A percentile compares a stretch with the other conserved stretches of the same genome.
Evolutionary conservation across 228 moss, liverwort and hornwort genomes (phyloP).

Genomic region (Sphagnum fallax): DNA sequence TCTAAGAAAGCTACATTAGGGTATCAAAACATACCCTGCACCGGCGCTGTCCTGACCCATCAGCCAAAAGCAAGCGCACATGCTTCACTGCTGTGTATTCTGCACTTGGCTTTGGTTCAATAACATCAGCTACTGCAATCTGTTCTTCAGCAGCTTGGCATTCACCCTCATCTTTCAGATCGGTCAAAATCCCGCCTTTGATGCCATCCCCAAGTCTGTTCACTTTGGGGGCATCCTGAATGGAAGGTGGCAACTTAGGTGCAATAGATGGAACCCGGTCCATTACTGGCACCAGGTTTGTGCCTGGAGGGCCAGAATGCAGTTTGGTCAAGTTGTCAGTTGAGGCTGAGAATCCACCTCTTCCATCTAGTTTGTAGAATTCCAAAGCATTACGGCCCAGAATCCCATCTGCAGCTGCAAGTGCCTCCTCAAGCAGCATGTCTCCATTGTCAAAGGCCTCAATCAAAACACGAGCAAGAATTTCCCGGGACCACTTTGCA

Average conservation of each 20-base stretch:
- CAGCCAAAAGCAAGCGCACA: slow-evolving; percentile 55
- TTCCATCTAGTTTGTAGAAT: slow-evolving; percentile 51
- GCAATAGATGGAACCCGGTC: slow-evolving; percentile 31
- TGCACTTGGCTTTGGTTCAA: slow-evolving; percentile 1
- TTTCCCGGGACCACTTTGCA: slow-evolving; percentile 58
- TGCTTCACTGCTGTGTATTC: slow-evolving; percentile 29
- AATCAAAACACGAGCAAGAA: slow-evolving; percentile 43
- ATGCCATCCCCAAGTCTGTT: background rate
- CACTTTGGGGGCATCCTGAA: slow-evolving; percentile 10
- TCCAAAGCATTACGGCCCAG: slow-evolving; percentile 50
- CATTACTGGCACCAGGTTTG: slow-evolving; percentile 20
- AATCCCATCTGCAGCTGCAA: slow-evolving; percentile 47
- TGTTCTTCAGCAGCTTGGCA: background rate
- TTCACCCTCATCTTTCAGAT: background rate
- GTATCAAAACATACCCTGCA: slow-evolving; percentile 51
- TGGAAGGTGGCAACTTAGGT: slow-evolving; percentile 45
- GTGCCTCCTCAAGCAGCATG: slow-evolving; percentile 41
- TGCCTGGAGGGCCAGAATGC: slow-evolving; percentile 14
- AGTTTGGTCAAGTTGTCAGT: slow-evolving; percentile 53
- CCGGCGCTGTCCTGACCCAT: slow-evolving; percentile 67
- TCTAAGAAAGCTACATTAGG: too few species aligned
- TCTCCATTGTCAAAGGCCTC: slow-evolving; percentile 60
- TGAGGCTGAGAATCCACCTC: slow-evolving; percentile 54
- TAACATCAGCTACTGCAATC: slow-evolving; percentile 11
- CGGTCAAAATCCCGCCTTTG: background rate